phyloP scores from a whole-genome alignment of 129 eudicot genomes.

The Artemisia tridentata region DNA sequence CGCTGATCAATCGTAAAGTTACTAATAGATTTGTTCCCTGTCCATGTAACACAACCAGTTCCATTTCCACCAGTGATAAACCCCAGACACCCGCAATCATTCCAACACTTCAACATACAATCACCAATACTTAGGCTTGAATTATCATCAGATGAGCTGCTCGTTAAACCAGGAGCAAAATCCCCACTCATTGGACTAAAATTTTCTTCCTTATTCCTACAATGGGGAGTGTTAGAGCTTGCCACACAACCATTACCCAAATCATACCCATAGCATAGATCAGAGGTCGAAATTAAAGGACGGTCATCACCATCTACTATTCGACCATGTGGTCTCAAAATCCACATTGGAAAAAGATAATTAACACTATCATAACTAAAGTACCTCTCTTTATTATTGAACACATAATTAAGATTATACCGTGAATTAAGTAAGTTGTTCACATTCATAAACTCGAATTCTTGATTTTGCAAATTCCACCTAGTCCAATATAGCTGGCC shows the following conservation, averaged over 20 bases:
- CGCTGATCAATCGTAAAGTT: background rate
- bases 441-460: constrained; percentile 19
- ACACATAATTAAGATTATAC: constrained; percentile 16
- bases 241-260: background rate
- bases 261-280: background rate
- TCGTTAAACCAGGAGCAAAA: background rate
- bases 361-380: background rate
- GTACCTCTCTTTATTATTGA: constrained; percentile 15
- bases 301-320: background rate
- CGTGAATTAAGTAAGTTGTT: background rate
- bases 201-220: background rate
- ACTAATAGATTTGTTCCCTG: background rate
- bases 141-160: background rate
- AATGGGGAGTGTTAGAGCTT: background rate
- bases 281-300: background rate
- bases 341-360: background rate
- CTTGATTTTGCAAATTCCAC: constrained; percentile 6
- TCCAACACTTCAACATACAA: background rate
- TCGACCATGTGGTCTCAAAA: background rate
- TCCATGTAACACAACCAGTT: background rate
- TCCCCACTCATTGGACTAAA: background rate
- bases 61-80: background rate
- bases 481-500: constrained; percentile 27
- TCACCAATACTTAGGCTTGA: background rate
- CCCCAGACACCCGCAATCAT: background rate